Evolutionary conservation across 2,329 filamentous ascomycete species (phyloP), one percentile per base, ranked within the genome.

Genomic region (Talaromyces marneffei): DNA sequence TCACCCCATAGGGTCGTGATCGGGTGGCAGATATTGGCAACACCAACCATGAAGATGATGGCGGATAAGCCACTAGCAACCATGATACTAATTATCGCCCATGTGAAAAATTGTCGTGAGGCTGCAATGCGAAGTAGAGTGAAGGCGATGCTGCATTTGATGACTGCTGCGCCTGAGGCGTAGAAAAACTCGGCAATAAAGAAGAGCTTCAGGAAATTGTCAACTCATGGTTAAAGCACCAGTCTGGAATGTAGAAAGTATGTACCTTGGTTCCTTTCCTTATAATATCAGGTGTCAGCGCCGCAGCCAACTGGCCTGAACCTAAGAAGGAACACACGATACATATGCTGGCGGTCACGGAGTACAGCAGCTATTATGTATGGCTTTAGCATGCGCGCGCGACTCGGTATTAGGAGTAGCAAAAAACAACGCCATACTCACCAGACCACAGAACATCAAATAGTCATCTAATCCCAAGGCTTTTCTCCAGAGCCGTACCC

Each of bases 171-270:
- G 25, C 44, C 42, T 7, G 57, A 59, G 16, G 57, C 20, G 8
- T 59, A 59, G 57, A 59, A 59, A 33, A 59, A 59, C 20, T 59
- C 57, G n/a, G 57, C 57, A 37, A 59, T 59, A 33, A 59, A 59
- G 23, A 59, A 59, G 18, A 59, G 55, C 55, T 56, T 37, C 27
- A 23, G 16, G 7, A 35, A 3, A 48, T 27, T 2, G 54, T 57
- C 35, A 40, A n/a, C n/a, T n/a, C n/a, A n/a, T n/a, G 23, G n/a
- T 27, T 18, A 6, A n/a, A 39, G 16, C 9, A 4, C 23, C 10
- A 31, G 25, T 16, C 16, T 52, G 48, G 27, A 2, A 14, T 10
- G 9, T 20, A 35, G 27, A n/a, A 20, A 2, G 10, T n/a, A 52
- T 20, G 29, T 52, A 59, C 57, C 44, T 59, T 59, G 27, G 57